Conservation (phyloP, 1,284 basidiomycete genomes). For the Malassezia globosa region DNA sequence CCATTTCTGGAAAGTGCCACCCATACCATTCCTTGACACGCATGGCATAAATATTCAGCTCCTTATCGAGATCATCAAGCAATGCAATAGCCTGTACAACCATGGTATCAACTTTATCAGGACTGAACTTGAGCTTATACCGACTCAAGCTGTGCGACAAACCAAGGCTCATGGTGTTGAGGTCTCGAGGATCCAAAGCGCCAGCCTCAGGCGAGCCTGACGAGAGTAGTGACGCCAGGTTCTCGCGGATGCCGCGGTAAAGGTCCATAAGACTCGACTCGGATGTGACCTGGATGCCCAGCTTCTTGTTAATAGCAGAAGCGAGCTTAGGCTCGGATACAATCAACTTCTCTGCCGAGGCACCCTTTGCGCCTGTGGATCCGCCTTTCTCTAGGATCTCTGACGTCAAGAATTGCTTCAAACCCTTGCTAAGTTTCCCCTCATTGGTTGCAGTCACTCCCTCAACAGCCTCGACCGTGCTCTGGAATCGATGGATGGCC, state of each 20-base stretch:
- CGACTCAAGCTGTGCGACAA: conserved; percentile 91
- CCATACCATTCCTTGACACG: conserved; percentile 99
- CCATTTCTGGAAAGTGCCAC: conserved; percentile 99
- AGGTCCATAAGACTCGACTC: conserved; percentile 65
- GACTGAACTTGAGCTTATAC: conserved; percentile 98
- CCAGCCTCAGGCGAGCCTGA: conserved; percentile 31
- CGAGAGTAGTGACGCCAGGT: conserved; percentile 66
- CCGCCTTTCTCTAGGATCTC: conserved; percentile 57
- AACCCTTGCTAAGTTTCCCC: conserved; percentile 79
- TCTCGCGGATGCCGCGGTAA: conserved; percentile 87
- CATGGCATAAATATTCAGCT: conserved; percentile 99
- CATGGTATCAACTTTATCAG: conserved; percentile 99
- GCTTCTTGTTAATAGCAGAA: conserved; percentile 74
- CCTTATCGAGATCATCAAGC: conserved; percentile 95
- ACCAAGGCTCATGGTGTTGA: conserved; percentile 95
- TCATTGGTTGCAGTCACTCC: conserved; percentile 85
- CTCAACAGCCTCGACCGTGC: conserved; percentile 95
- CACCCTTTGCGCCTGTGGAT: conserved; percentile 66
- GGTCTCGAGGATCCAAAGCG: conserved; percentile 60
- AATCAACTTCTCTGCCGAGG: conserved; percentile 62
- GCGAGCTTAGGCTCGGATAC: conserved; percentile 77
- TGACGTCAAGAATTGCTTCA: conserved; percentile 85
- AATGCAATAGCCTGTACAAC: conserved; percentile 97
- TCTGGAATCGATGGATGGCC: conserved; percentile 88
- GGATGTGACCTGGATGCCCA: conserved; percentile 73